Evolutionary conservation across 139 green algal species (phyloP), one percentile per base, ranked within the genome.

Genomic region (Diplosphaera chodatii): DNA sequence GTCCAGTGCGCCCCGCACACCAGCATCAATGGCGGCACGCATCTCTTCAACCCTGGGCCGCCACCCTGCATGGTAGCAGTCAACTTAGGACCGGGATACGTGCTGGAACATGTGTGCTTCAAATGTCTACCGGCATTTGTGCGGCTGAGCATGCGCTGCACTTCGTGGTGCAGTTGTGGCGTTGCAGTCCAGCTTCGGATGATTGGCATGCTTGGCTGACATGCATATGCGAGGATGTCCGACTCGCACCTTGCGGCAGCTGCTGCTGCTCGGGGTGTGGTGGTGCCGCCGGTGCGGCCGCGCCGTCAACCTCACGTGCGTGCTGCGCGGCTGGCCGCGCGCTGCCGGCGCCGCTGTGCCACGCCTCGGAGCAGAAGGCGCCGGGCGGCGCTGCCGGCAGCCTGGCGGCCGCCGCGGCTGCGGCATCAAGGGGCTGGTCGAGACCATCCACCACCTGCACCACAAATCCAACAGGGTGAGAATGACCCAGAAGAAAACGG

Each of bases 1-100:
- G 30, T 68, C 63, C 32, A 92, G 76, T 0, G 81, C 78, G 1
- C 32, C 28, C 0, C 64, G 69, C 23, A 93, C 77, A 37, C 80
- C 66, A 21, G 73, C 65, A 40, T 92, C 87, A 63, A 91, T 31
- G 4, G 23, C 31, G 6, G 13, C 32, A 70, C 77, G 70, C 30
- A 90, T 78, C 3, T 23, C 69, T 6, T 80, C 64, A 27, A 89
- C 72, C 33, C 71, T 75, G 33, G 71, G 75, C 25, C 75, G 75
- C 69, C 79, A 91, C 40, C 69, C 40, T 34, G 74, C 18, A 73
- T 64, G 59, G 31, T 22, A 74, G 59, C 76, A 76, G 21, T 6
- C n/a, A 4, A 28, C 23, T 10, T 13, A 67, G 34, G 55, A 23
- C 34, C 37, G 37, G 10, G 37, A 48, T 8, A 21, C n/a, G 37